Base-by-base conservation (phyloP, 75 land plant genomes). In the Pseudotsuga menziesii region DNA sequence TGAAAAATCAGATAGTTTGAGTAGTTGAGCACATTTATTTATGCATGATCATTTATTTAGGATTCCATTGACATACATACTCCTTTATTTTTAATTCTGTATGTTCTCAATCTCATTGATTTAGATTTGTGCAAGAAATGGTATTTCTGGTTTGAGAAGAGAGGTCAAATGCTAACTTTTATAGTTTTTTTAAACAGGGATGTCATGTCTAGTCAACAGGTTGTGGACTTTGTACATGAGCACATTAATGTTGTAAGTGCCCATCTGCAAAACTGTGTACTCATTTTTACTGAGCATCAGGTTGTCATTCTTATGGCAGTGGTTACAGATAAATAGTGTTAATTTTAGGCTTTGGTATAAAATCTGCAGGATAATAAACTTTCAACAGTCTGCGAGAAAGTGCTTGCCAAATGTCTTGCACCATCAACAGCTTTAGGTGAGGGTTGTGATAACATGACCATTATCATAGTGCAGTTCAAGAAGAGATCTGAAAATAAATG, bases 391-490 rank as follows among this genome's bases (percentile, higher is more conserved):
- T 92, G 95, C 67, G 98, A 90, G 75, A 88, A 83, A 78, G 87
- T 94, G 17, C 91, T 94, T 9, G 95, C 93, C 61, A 69, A 86
- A 70, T 94, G 98, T 64, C 78, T 94, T 81, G 93, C 98, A 4
- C 98, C 98, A 60, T 92, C 95, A 57, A 90, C 91, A 22, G 79
- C 83, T 13, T 77, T 81, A 17, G 91, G 91, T 48, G 98, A 94
- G 76, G 98, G 98, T 58, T 94, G 98, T 58, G 98, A 94, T 86
- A 94, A 94, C 73, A 94, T 94, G 98, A 94, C 95, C 60, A 90
- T 94, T 84, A 89, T 94, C 69, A 80, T 94, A 77, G 98, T 94
- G 61, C 93, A 92, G 78, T 86, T 94, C 62, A 90, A 89, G 88
- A 91, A 85, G 61, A 69, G 9, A 41, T 69, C 14, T 69, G 48